Evolutionary conservation across 2,329 filamentous ascomycete genomes (phyloP).

Genomic region (Colletotrichum orbiculare): DNA sequence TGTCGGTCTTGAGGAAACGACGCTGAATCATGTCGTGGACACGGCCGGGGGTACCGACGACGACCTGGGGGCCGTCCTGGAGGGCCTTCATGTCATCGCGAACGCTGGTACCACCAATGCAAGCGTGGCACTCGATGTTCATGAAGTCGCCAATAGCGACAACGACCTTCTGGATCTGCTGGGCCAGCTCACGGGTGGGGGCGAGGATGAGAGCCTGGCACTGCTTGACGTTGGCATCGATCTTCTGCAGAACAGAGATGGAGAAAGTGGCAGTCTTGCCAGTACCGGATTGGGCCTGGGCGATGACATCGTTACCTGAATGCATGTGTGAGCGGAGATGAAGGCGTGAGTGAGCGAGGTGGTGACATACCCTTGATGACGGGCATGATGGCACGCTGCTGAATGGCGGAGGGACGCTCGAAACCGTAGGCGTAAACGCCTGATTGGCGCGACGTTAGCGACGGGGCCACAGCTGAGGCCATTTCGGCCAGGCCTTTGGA

Average conservation of each 20-base stretch:
- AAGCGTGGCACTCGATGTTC: constrained; percentile 98
- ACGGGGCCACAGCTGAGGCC: constrained; percentile 7
- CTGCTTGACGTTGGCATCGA: constrained; percentile 93
- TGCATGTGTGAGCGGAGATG: constrained; percentile 30
- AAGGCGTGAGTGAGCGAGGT: not conserved
- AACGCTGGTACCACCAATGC: constrained; percentile 98
- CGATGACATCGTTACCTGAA: constrained; percentile 95
- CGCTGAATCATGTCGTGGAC: constrained; percentile 99
- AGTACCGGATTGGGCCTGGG: constrained; percentile 99
- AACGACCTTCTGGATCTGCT: constrained; percentile 99
- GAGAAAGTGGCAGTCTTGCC: constrained; percentile 99
- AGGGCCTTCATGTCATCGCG: constrained; percentile 99
- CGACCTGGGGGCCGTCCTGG: constrained; percentile 94
- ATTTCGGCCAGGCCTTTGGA: constrained; percentile 34
- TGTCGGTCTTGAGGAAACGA: constrained; percentile 94
- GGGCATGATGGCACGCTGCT: constrained; percentile 99
- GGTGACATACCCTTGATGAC: constrained; percentile 91
- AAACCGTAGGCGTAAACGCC: constrained; percentile 99
- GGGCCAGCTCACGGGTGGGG: constrained; percentile 96
- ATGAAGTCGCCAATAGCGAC: constrained; percentile 99
- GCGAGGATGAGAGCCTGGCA: constrained; percentile 99
- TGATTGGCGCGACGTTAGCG: constrained; percentile 45
- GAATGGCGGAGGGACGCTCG: constrained; percentile 98
- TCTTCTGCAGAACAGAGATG: constrained; percentile 98
- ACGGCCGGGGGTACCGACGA: constrained; percentile 97